Evolutionary conservation across 306 rosid species (phyloP), one percentile per base, ranked within the genome.

Genomic region (Dalbergia oliveri): DNA sequence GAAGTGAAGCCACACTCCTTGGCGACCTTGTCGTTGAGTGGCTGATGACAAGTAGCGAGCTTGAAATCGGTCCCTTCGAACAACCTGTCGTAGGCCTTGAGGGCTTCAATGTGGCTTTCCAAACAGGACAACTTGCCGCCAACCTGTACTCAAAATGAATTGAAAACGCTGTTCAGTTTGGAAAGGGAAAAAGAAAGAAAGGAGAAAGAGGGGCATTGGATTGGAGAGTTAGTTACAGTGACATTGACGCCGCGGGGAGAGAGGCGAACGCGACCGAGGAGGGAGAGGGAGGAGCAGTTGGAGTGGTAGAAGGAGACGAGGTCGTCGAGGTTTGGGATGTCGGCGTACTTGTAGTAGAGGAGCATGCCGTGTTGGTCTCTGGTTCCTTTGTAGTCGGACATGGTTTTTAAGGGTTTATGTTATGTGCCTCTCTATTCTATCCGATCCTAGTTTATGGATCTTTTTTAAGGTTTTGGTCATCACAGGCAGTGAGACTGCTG

Each of bases 181-280:
- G 53, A 70, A 44, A 11, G 75, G 19, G 21, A 54, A 54, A 34
- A 65, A 19, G 9, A 5, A 58, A 9, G 33, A 4, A 8, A 9
- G 47, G 26, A 39, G 70, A 4, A 16, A 11, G 9, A 43, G 0
- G 63, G 47, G 31, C 1, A 26, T 26, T 2, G 31, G 31, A 26
- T 26, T 26, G 41, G 79, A 66, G 57, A 47, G 18, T 50, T 50
- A 50, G 6, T 5, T 83, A 94, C 97, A 16, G 99, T 93, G 76
- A 95, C 97, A 67, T 91, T 91, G 89, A 93, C 95, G 85, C 97
- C 97, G 26, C 86, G 89, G 74, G 94, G 50, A 68, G 99, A 89
- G 75, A 95, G 87, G 5, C 97, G 97, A 77, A 95, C 94, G 21
- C 97, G 97, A 49, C 99, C 99, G 33, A 91, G 91, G 73, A 95